A percentile compares a stretch with the other conserved stretches of the same genome.
phyloP scores from a whole-genome alignment of 2,329 filamentous ascomycete species.

The Aspergillus brunneoviolaceus region DNA sequence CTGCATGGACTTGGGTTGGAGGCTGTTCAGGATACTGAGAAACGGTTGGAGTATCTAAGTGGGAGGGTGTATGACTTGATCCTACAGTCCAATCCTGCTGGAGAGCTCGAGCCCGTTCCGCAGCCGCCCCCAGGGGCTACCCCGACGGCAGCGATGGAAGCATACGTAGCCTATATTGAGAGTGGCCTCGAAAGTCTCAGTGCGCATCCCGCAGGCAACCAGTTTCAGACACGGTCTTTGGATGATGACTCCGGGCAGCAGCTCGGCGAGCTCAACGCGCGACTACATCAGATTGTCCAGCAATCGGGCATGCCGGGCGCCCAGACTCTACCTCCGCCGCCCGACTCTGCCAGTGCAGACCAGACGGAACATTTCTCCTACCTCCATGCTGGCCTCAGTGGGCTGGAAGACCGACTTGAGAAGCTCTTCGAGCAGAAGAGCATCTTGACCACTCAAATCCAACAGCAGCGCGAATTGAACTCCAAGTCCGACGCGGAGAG shows the following conservation, averaged over 20 bases:
- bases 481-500: slow-evolving; percentile 72
- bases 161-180: slow-evolving; percentile 71
- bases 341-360: slow-evolving; percentile 56
- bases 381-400: slow-evolving; percentile 76
- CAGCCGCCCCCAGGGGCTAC: slow-evolving; percentile 30
- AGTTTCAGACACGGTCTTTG: slow-evolving; percentile 6
- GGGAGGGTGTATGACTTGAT: slow-evolving; percentile 66
- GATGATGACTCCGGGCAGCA: slow-evolving; percentile 52
- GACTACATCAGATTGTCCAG: slow-evolving; percentile 60
- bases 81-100: slow-evolving; percentile 44
- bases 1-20: slow-evolving; percentile 33
- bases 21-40: slow-evolving; percentile 62
- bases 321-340: slow-evolving; percentile 57
- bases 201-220: slow-evolving; percentile 42
- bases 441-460: slow-evolving; percentile 86
- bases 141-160: slow-evolving; percentile 40
- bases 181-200: slow-evolving; percentile 62
- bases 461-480: slow-evolving; percentile 91
- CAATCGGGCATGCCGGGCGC: slow-evolving; percentile 44
- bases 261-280: slow-evolving; percentile 63
- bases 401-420: slow-evolving; percentile 73
- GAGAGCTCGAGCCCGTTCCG: slow-evolving; percentile 40
- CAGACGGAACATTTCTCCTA: slow-evolving; percentile 69
- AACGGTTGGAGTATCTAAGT: slow-evolving; percentile 67
- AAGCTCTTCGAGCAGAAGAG: slow-evolving; percentile 82